Conservation (phyloP, 148 eudicot species). For the Silene latifolia region DNA sequence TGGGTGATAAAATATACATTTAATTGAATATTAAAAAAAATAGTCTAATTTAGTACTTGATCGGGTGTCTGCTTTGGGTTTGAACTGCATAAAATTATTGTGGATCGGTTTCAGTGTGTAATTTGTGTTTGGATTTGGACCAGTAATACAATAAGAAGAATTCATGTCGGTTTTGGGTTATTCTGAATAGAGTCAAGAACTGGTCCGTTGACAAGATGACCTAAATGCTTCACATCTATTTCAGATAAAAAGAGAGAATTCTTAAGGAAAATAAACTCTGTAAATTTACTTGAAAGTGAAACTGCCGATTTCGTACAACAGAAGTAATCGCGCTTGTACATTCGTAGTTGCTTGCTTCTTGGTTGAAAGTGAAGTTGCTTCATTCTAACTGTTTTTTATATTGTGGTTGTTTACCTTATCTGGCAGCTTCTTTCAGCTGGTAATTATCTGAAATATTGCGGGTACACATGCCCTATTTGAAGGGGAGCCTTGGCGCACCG, state of each 20-base stretch:
- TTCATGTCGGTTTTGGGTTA: no score
- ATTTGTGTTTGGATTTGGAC: no score
- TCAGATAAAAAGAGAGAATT: neutral
- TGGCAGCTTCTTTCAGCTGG: slow-evolving; percentile 21
- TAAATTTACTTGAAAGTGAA: neutral
- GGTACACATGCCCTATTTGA: slow-evolving; percentile 56
- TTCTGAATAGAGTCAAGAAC: no score
- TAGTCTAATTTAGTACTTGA: no score
- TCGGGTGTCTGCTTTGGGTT: no score
- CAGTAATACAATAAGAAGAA: no score
- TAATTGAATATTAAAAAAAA: no score
- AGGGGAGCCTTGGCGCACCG: no score
- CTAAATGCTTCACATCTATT: neutral
- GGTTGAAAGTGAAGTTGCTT: neutral
- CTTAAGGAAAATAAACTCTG: neutral
- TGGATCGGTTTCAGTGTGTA: no score
- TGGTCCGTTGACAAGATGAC: no score
- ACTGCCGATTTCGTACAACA: neutral
- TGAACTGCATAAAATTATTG: no score
- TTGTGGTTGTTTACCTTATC: neutral
- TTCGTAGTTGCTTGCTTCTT: neutral
- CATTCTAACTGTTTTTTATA: slow-evolving; percentile 7
- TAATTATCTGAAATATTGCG: slow-evolving; percentile 25
- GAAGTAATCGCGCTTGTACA: neutral
- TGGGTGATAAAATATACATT: no score